A percentile compares a stretch with the other conserved stretches of the same genome.
phyloP scores from a whole-genome alignment of 177 flowering plant species.

The Tripterygium wilfordii region DNA sequence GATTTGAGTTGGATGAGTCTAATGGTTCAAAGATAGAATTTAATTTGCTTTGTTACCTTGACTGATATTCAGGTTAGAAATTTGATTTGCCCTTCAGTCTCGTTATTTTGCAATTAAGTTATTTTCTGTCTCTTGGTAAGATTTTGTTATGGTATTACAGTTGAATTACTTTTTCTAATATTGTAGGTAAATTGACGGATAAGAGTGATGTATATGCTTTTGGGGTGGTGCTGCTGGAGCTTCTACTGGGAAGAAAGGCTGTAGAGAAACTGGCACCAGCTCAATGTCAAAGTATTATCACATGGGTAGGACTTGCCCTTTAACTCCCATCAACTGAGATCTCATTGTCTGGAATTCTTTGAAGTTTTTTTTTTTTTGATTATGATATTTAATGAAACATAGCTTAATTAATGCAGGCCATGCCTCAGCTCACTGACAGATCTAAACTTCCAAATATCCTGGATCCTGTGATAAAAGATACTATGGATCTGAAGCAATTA shows the following conservation, averaged over 20 bases:
- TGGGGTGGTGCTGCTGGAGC: conserved; percentile 89
- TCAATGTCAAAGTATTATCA: conserved; percentile 90
- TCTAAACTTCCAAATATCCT: conserved; percentile 81
- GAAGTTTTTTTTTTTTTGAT: too few relatives aligned
- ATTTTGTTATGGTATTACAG: too few relatives aligned
- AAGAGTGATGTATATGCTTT: conserved; percentile 98
- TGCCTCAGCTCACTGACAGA: conserved; percentile 96
- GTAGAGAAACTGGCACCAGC: conserved; percentile 74
- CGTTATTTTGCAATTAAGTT: too few relatives aligned
- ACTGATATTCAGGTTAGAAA: too few relatives aligned
- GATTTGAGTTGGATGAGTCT: too few relatives aligned
- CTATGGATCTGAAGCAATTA: conserved; percentile 87
- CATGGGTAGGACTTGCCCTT: conserved; percentile 87
- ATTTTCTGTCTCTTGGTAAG: too few relatives aligned
- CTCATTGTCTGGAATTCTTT: not conserved
- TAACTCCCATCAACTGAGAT: too few relatives aligned
- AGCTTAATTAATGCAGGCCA: conserved; percentile 73
- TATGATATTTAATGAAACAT: not conserved
- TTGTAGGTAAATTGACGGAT: conserved; percentile 84
- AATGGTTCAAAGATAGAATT: too few relatives aligned
- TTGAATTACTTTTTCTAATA: not conserved
- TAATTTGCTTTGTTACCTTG: too few relatives aligned
- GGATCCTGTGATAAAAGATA: conserved; percentile 74
- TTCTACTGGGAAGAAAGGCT: conserved; percentile 80
- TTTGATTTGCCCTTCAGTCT: too few relatives aligned